Base-by-base conservation (phyloP, 1,284 basidiomycete species). In the Ceratobasidium sp. region DNA sequence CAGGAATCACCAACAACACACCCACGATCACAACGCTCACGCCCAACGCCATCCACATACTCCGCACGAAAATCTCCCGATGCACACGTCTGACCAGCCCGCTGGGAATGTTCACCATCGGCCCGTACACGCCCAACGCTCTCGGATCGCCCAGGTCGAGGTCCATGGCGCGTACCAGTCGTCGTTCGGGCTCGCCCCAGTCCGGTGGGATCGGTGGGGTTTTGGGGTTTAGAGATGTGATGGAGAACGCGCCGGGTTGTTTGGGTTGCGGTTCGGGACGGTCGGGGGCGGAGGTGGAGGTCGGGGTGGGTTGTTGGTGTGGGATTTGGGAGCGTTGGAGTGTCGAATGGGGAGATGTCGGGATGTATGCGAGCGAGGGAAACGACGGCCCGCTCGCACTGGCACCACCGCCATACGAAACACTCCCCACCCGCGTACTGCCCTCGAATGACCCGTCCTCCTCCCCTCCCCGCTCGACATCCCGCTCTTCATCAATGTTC, bases 321-420 rank as follows among this genome's bases (percentile, higher is more conserved):
- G 33, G 33, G 33, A 33, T 33, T 33, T 33, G 33, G 33, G 33
- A 33, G 4, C 33, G 33, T 33, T 33, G 33, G 33, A 33, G 33
- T 50, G 65, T 38, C 23, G 56, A 26, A 33, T 33, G 9, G 56
- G 59, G 33, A 0, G 71, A 64, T 20, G 46, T 62, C n/a, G 61
- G 71, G n/a, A 75, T 75, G 40, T 75, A 65, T 56, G 71, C 71
- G 17, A 48, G 46, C 9, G 71, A 17, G 40, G 71, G 71, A 50
- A 64, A 56, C 7, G 61, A 1, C 9, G 48, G 59, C 20, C 33
- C 38, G 12, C n/a, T n/a, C 23, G 46, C 3, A 15, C 17, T 57
- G 4, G 28, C 28, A 23, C 38, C 7, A 15, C 38, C 38, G 26
- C 28, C 9, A n/a, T 59, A 59, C n/a, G 23, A n/a, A 20, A 38